Percentiles rank a stretch among this genome's conserved stretches.
phyloP scores from a whole-genome alignment of 208 protist species.

The Wallacemonas rigidus region DNA sequence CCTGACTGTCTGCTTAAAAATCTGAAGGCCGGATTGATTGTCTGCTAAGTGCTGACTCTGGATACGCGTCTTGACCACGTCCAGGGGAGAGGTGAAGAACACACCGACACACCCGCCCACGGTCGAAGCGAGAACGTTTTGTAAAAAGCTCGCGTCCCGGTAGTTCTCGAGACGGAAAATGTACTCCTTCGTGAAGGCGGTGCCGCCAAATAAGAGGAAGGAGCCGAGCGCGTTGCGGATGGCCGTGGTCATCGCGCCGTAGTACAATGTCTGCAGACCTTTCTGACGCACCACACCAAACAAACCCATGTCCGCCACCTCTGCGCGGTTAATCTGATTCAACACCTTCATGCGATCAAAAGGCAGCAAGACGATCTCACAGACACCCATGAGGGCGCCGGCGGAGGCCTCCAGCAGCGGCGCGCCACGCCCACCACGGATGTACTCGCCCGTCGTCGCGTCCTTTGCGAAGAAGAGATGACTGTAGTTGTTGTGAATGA shows the following conservation, averaged over 20 bases:
- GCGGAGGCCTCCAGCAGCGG: slow-evolving; percentile 61
- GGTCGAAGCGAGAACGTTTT: slow-evolving; percentile 68
- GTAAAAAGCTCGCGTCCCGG: slow-evolving; percentile 58
- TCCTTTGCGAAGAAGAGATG: slow-evolving; percentile 35
- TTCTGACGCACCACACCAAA: slow-evolving; percentile 36
- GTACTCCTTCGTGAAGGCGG: slow-evolving; percentile 72
- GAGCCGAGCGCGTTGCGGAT: slow-evolving; percentile 66
- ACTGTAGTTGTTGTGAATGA: slow-evolving; percentile 44
- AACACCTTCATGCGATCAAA: slow-evolving; percentile 86
- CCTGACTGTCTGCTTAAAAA: slow-evolving; percentile 50
- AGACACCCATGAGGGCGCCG: slow-evolving; percentile 53
- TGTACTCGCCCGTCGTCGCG: slow-evolving; percentile 16
- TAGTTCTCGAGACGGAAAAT: slow-evolving; percentile 66
- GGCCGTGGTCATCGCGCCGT: slow-evolving; percentile 50
- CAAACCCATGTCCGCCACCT: slow-evolving; percentile 39
- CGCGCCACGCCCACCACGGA: slow-evolving; percentile 32
- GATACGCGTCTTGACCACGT: slow-evolving; percentile 88
- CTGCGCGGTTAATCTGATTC: slow-evolving; percentile 68
- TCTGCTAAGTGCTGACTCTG: slow-evolving; percentile 61
- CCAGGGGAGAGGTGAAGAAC: slow-evolving; percentile 65
- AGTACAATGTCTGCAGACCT: slow-evolving; percentile 55
- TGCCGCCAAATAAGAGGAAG: slow-evolving; percentile 75
- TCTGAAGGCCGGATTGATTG: slow-evolving; percentile 46
- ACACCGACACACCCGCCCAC: slow-evolving; percentile 63
- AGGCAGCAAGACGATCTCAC: slow-evolving; percentile 66